Conservation (phyloP, 2,329 filamentous ascomycete species). For the Tothia fuscella region DNA sequence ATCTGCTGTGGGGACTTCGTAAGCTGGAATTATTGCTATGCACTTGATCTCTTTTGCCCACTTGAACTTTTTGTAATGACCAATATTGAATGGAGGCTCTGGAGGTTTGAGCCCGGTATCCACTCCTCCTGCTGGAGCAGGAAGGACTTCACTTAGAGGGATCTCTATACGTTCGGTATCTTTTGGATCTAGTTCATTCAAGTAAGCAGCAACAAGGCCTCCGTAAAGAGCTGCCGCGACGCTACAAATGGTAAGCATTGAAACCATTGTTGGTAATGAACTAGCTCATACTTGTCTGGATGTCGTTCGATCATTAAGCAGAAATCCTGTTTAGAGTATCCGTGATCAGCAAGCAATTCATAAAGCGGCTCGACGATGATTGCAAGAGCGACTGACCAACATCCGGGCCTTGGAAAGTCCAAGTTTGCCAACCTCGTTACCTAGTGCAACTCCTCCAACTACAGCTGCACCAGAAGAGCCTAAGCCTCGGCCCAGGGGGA, state of each 20-base stretch:
- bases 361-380: too few relatives aligned
- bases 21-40: constrained; percentile 89
- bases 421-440: constrained; percentile 75
- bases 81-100: constrained; percentile 81
- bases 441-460: constrained; percentile 86
- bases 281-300: constrained; percentile 22
- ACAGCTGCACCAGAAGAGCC: constrained; percentile 95
- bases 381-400: constrained; percentile 33
- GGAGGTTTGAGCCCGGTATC: constrained; percentile 83
- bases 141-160: constrained; percentile 84
- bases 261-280: neutral
- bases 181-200: constrained; percentile 81
- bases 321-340: constrained; percentile 58
- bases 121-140: constrained; percentile 76
- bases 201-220: constrained; percentile 91
- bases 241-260: constrained; percentile 35
- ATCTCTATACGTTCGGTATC: constrained; percentile 88
- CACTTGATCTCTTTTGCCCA: constrained; percentile 96
- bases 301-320: constrained; percentile 80
- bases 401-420: constrained; percentile 67
- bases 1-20: constrained; percentile 88
- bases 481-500: constrained; percentile 80
- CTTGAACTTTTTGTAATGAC: constrained; percentile 89
- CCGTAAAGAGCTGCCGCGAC: constrained; percentile 91
- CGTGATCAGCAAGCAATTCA: too few relatives aligned